These are phyloP conservation scores for Neurospora sp. DNA, from an alignment of 495 filamentous ascomycete genomes.

Conservation along the genomic window DNA sequence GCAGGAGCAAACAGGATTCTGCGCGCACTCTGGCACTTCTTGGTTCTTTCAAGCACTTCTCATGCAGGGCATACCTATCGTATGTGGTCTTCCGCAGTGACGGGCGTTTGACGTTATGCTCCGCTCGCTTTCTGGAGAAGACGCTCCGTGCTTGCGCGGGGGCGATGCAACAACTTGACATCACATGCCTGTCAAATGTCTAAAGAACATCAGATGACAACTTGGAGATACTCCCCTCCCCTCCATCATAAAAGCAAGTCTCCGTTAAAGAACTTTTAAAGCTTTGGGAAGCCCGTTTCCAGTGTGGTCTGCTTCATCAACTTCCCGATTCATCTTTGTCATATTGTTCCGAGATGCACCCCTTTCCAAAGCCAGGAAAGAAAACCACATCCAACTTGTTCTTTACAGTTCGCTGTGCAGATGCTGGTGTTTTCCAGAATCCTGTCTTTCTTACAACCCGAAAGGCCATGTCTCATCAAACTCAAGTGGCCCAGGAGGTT, in stretches of 20 bases:
- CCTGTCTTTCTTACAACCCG: slow-evolving; percentile 27
- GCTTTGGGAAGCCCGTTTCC: background rate
- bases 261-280: background rate
- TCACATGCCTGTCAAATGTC: background rate
- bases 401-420: background rate
- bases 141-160: background rate
- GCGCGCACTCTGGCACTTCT: background rate
- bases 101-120: background rate
- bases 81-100: background rate
- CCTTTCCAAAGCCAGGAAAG: background rate
- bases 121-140: background rate
- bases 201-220: background rate
- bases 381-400: background rate
- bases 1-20: background rate
- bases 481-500: slow-evolving; percentile 36
- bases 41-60: background rate
- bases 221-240: background rate
- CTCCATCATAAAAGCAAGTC: background rate
- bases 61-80: background rate
- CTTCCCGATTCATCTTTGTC: background rate
- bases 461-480: slow-evolving; percentile 50
- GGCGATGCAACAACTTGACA: background rate
- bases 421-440: background rate
- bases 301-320: background rate
- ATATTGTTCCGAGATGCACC: background rate